phyloP scores from a whole-genome alignment of 345 rosid genomes.

The Eucalyptus albens region DNA sequence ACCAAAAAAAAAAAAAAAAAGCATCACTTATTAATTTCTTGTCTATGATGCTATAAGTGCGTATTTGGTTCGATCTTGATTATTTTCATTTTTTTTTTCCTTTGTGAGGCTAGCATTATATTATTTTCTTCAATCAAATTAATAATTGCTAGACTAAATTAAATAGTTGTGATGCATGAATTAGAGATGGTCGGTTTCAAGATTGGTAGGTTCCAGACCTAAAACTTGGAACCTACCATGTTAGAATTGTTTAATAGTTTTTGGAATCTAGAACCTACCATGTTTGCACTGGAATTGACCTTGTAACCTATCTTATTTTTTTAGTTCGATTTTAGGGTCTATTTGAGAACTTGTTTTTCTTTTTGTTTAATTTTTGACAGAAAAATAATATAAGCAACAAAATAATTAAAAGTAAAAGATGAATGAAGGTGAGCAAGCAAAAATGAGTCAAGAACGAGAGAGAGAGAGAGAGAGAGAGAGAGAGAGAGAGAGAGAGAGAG shows the following conservation, averaged over 20 bases:
- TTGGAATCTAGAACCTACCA: background rate
- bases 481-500: background rate
- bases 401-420: too few species aligned
- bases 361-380: background rate
- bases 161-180: background rate
- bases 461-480: background rate
- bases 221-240: background rate
- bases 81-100: background rate
- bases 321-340: rapidly evolving
- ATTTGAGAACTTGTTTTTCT: background rate
- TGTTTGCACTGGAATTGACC: rapidly evolving
- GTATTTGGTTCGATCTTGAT: background rate
- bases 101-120: background rate
- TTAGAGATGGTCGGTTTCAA: background rate
- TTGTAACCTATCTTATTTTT: background rate
- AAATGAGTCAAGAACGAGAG: background rate
- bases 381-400: background rate
- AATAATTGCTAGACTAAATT: background rate
- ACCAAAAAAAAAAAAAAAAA: background rate
- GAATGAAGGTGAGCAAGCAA: background rate
- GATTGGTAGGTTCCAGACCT: background rate
- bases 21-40: background rate
- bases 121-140: background rate
- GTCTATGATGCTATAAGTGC: background rate
- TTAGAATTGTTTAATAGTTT: background rate